Base-by-base conservation (phyloP, 805 yeast species). In the Alloascoidea hylecoeti region DNA sequence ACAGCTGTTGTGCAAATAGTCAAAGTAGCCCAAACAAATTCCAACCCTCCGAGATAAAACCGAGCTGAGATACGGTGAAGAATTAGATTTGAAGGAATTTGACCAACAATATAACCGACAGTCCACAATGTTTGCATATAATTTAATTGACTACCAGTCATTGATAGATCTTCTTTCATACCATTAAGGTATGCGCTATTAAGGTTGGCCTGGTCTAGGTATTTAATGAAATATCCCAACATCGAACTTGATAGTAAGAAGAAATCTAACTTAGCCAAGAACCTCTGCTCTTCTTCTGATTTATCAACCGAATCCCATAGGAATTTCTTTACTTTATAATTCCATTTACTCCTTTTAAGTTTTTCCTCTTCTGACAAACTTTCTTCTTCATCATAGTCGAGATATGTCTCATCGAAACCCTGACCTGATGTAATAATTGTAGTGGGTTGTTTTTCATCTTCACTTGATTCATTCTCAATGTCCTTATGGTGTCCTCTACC, bases 81-180 rank as follows among this genome's bases (percentile, higher is more conserved):
- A 6, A 69, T 46, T n/a, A 47, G 38, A 16, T 45, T 45, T 1
- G 72, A 59, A 5, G 76, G 76, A 18, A 70, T 57, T 42, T 66
- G 72, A 27, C 72, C 73, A 32, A 71, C 44, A 36, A 69, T 63
- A 40, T 70, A 70, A 14, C 76, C 76, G 15, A 65, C 66, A 0
- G 73, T 62, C 64, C 65, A 69, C 17, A 60, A 43, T 0, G 73
- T 60, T 2, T 52, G 49, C 49, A 68, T 44, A 41, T 61, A 60
- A 46, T 70, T 69, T 44, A 61, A 64, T 41, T 70, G 67, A 39
- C 61, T 63, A 14, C 54, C 59, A 32, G 49, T 44, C 64, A 67
- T 62, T 15, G 47, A 41, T 41, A 58, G 63, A 45, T 60, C 52
- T 44, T 67, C 70, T 39, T 58, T 54, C 72, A 64, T 53, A 6